These are phyloP conservation scores for Plasmodium chabaudi DNA, from an alignment of 169 alveolate species.

Conservation along the genomic window DNA sequence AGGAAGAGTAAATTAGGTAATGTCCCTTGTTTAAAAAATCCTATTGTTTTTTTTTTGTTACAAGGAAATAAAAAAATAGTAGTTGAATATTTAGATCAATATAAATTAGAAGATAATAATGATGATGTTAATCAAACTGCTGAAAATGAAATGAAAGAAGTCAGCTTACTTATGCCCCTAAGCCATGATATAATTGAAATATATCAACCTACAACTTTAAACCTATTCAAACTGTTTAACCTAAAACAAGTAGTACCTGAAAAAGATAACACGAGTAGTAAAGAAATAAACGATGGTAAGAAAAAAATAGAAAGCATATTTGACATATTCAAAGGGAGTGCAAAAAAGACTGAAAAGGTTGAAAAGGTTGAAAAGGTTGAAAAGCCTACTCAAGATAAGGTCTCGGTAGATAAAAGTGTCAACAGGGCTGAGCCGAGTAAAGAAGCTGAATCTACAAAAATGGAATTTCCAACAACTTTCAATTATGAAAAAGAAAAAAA, in stretches of 20 bases:
- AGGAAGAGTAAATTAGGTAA: constrained; percentile 73
- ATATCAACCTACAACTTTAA: background rate
- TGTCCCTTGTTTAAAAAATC: constrained; percentile 72
- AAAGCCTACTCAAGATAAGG: background rate
- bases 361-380: too few relatives aligned
- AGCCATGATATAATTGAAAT: constrained; percentile 23
- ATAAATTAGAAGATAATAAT: constrained; percentile 47
- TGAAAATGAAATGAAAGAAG: constrained; percentile 58
- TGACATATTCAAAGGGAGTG: background rate
- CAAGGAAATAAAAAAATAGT: constrained; percentile 65
- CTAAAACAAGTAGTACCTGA: constrained; percentile 2
- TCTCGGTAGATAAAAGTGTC: background rate
- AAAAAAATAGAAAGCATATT: too few relatives aligned
- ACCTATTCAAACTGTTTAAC: constrained; percentile 11
- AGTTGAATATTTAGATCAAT: constrained; percentile 73
- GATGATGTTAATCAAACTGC: background rate
- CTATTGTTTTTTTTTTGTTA: constrained; percentile 57
- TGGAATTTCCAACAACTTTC: background rate
- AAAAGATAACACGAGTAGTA: background rate
- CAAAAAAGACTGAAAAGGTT: too few relatives aligned
- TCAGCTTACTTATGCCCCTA: constrained; percentile 22
- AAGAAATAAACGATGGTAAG: background rate
- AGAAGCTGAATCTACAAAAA: background rate
- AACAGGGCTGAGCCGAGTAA: background rate
- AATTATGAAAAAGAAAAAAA: background rate